Evolutionary conservation across 495 filamentous ascomycete genomes (phyloP), one percentile per base, ranked within the genome.

Genomic region (Darksidea phi): DNA sequence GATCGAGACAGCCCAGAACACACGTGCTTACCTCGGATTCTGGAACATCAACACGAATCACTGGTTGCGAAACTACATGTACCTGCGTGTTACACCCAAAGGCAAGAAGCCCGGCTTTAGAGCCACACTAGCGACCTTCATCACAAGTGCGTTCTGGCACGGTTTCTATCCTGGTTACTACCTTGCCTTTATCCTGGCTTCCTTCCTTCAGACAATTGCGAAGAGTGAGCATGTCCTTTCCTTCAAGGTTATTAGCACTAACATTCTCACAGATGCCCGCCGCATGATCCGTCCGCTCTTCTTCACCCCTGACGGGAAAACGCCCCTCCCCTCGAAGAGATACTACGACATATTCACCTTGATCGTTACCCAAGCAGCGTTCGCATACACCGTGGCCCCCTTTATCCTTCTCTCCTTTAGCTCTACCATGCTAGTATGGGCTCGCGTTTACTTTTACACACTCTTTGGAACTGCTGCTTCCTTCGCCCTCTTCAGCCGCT

Each of bases 1-100:
- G 7, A 84, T 97, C 18, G 94, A 98, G 75, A 77, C 80, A 0
- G 95, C 95, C 1, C 91, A 97, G 73, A 98, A 97, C 71, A 86
- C 88, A 13, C 84, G 90, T 45, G 91, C 82, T 4, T 97, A 91
- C 64, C 79, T 98, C 10, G 93, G 86, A 48, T 86, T 80, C 70
- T 98, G 94, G 94, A 98, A 98, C 74, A 94, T 95, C 79, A 98
- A 98, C 74, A 97, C 94, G 17, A 98, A 96, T 73, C 84, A 89
- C 67, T 98, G 94, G 94, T 76, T 98, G 56, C 85, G 93, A 36
- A 96, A 97, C 71, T 97, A 96, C 70, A 79, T 98, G 61, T 98
- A 97, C 70, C 79, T 98, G 41, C 87, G 94, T 17, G 95, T 98
- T 1, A 98, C 94, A 4, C 94, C 94, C 2, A 88, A 88, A 64